Conservation (phyloP, 2,329 filamentous ascomycete genomes). For the Paracorniculantispora psalliotae region DNA sequence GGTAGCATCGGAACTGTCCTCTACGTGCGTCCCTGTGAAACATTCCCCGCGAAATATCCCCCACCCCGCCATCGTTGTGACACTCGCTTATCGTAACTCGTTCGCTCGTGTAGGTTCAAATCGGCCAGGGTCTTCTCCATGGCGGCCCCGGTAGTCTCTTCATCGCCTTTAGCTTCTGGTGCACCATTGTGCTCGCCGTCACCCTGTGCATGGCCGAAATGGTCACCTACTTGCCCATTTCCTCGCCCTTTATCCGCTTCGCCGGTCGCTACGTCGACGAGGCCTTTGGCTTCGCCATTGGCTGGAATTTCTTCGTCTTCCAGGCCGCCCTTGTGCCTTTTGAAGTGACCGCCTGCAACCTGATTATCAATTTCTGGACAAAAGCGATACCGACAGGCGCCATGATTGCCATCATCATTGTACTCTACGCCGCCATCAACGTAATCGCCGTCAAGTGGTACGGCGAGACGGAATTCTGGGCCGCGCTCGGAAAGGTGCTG, state of each 20-base stretch:
- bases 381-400: conserved; percentile 54
- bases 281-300: conserved; percentile 66
- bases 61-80: conserved; percentile 17
- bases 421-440: conserved; percentile 55
- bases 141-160: conserved; percentile 57
- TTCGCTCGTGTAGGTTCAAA: conserved; percentile 39
- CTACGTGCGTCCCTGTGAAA: conserved; percentile 36
- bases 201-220: conserved; percentile 66
- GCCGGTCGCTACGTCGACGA: conserved; percentile 72
- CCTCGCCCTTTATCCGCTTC: conserved; percentile 73
- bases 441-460: conserved; percentile 69
- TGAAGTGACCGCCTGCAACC: conserved; percentile 60
- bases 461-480: conserved; percentile 73
- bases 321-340: conserved; percentile 64
- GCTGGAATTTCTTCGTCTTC: conserved; percentile 71
- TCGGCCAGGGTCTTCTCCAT: conserved; percentile 52
- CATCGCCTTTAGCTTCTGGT: conserved; percentile 58
- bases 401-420: conserved; percentile 52
- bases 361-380: conserved; percentile 61
- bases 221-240: conserved; percentile 72
- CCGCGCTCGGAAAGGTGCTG: conserved; percentile 66
- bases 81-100: conserved; percentile 15
- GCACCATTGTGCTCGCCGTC: conserved; percentile 54
- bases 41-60: not conserved
- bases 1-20: conserved; percentile 60